Evolutionary conservation across 495 filamentous ascomycete genomes (phyloP).

Genomic region (Cercophora newfieldiana): DNA sequence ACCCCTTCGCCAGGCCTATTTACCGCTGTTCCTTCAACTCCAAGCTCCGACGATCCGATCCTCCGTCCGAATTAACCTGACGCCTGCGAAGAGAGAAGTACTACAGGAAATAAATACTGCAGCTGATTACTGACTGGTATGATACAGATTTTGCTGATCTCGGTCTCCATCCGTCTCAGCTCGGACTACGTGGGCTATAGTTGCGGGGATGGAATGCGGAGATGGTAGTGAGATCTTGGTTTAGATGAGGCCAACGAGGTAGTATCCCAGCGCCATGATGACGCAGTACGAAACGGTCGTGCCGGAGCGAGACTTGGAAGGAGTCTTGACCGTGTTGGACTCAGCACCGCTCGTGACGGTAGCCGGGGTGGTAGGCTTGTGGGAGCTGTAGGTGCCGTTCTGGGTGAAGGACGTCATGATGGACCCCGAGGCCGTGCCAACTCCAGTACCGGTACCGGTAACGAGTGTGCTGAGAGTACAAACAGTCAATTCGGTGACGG

Average conservation of each 20-base stretch:
- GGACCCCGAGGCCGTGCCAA: neutral
- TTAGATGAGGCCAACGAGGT: neutral
- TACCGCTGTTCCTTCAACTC: neutral
- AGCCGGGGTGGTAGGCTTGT: neutral
- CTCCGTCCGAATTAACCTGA: neutral
- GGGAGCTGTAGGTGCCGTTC: neutral
- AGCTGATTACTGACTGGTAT: too few species aligned
- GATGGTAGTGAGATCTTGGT: neutral
- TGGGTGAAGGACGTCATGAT: neutral
- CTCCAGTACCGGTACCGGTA: neutral
- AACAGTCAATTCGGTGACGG: neutral
- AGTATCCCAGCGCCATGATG: neutral
- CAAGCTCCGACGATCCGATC: neutral
- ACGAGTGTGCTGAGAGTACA: neutral
- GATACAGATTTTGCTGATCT: too few species aligned
- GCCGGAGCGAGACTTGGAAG: neutral
- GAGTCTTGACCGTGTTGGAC: neutral
- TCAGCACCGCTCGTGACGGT: neutral
- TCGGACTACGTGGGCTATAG: neutral
- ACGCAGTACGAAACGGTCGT: constrained; percentile 8
- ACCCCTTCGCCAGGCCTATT: neutral
- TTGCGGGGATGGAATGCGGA: neutral
- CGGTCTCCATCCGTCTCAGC: too few species aligned
- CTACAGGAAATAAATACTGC: neutral
- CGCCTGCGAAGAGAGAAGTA: neutral